Evolutionary conservation across 805 yeast species (phyloP).

Genomic region (Hemisphaericaspora nanyangensis): DNA sequence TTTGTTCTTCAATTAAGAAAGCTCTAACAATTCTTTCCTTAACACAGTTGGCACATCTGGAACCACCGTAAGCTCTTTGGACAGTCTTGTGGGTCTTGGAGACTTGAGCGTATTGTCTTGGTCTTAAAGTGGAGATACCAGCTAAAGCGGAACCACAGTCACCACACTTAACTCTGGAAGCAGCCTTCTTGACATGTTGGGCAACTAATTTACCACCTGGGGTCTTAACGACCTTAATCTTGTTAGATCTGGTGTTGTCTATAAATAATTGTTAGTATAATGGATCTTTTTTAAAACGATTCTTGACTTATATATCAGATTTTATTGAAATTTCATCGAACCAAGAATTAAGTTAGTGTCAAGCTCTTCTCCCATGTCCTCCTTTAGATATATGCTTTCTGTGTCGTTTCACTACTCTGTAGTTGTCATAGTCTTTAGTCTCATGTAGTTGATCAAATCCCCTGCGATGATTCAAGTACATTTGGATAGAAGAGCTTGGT

Average conservation of each 20-base stretch:
- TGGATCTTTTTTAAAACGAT: no score
- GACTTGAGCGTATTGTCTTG: conserved; percentile 93
- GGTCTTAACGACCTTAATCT: conserved; percentile 99
- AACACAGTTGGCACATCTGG: conserved; percentile 97
- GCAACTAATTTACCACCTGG: conserved; percentile 99
- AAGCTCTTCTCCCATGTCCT: no score
- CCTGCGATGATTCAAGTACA: no score
- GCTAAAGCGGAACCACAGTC: conserved; percentile 79
- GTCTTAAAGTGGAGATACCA: conserved; percentile 93
- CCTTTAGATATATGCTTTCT: no score
- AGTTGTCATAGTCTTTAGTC: no score
- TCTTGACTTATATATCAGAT: background rate
- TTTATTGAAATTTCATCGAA: background rate
- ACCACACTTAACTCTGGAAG: conserved; percentile 86
- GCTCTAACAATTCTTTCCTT: conserved; percentile 99
- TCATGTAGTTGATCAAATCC: no score
- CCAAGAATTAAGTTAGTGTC: background rate
- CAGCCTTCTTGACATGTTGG: conserved; percentile 93
- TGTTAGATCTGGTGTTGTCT: conserved; percentile 99
- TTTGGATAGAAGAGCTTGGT: no score
- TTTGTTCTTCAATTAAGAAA: conserved; percentile 99
- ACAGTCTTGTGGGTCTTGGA: conserved; percentile 98
- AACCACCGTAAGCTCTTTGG: conserved; percentile 99
- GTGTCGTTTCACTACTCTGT: no score
- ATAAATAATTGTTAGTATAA: conserved; percentile 31